Percentiles rank a stretch among this genome's conserved stretches.
phyloP scores from a whole-genome alignment of 2,329 filamentous ascomycete genomes.

The Hymenoscyphus fraxineus region DNA sequence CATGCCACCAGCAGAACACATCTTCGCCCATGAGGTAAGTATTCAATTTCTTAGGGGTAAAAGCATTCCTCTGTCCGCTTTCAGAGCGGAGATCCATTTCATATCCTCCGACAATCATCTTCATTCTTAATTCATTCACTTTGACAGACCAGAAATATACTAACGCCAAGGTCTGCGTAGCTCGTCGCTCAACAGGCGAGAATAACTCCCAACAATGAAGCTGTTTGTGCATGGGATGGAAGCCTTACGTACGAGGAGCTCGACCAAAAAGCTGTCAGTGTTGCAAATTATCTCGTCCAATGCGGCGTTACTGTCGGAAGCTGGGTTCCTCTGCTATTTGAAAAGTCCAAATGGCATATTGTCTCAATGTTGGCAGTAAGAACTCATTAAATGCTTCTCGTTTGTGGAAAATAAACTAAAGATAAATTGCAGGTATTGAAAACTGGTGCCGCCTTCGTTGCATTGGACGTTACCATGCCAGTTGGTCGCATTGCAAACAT shows the following conservation, averaged over 20 bases:
- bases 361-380: slow-evolving; percentile 22
- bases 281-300: slow-evolving; percentile 18
- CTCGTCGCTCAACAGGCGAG: slow-evolving; percentile 6
- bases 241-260: slow-evolving; percentile 23
- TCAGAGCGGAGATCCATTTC: neutral
- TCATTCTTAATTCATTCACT: neutral
- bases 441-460: slow-evolving; percentile 3
- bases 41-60: neutral
- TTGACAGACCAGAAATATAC: neutral
- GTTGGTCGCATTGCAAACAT: slow-evolving; percentile 8
- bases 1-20: slow-evolving; percentile 5
- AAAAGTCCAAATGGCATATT: slow-evolving; percentile 27
- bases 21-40: slow-evolving; percentile 4
- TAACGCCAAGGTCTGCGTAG: neutral
- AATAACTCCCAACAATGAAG: slow-evolving; percentile 4
- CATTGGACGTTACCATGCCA: slow-evolving; percentile 5
- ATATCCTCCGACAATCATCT: neutral
- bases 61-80: neutral
- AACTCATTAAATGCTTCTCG: neutral
- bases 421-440: slow-evolving; percentile 5
- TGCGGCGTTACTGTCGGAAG: slow-evolving; percentile 17
- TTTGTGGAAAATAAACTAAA: neutral
- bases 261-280: slow-evolving; percentile 16
- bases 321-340: slow-evolving; percentile 27
- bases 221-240: slow-evolving; percentile 22